phyloP scores from a whole-genome alignment of 208 protist genomes.

The Ichthyophonus hoferi region DNA sequence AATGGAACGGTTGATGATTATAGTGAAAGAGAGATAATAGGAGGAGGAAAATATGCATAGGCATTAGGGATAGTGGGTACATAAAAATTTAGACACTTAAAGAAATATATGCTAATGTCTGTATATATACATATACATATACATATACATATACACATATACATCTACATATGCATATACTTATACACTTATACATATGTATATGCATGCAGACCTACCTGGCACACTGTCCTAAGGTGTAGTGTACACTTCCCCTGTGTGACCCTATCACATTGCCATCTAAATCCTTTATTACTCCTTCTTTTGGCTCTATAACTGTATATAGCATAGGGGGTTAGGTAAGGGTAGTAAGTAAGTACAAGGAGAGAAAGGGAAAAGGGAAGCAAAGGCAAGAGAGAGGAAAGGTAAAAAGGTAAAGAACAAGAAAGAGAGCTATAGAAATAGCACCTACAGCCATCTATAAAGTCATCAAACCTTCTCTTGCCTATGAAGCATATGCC shows the following conservation, averaged over 20 bases:
- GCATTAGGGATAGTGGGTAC: neutral
- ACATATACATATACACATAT: too few species aligned
- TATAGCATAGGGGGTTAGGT: neutral
- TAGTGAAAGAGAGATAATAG: neutral
- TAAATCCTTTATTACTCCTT: neutral
- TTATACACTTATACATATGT: too few species aligned
- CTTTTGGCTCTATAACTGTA: neutral
- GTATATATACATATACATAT: too few species aligned
- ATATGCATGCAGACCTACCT: too few species aligned
- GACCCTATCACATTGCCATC: neutral
- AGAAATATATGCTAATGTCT: too few species aligned
- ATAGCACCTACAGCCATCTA: constrained; percentile 26
- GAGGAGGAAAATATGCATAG: neutral
- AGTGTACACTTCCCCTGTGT: neutral
- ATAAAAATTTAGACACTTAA: neutral
- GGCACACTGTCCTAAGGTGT: neutral
- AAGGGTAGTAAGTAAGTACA: neutral
- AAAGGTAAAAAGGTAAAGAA: too few species aligned
- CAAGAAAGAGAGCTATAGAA: too few species aligned
- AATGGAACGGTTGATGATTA: too few species aligned
- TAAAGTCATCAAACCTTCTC: constrained; percentile 46
- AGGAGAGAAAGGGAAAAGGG: neutral
- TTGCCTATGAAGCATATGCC: constrained; percentile 72
- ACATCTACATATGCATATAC: too few species aligned
- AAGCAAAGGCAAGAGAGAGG: neutral